A percentile compares a stretch with the other conserved stretches of the same genome.
phyloP scores from a whole-genome alignment of 148 eudicot genomes.

The Diospyros kaki region DNA sequence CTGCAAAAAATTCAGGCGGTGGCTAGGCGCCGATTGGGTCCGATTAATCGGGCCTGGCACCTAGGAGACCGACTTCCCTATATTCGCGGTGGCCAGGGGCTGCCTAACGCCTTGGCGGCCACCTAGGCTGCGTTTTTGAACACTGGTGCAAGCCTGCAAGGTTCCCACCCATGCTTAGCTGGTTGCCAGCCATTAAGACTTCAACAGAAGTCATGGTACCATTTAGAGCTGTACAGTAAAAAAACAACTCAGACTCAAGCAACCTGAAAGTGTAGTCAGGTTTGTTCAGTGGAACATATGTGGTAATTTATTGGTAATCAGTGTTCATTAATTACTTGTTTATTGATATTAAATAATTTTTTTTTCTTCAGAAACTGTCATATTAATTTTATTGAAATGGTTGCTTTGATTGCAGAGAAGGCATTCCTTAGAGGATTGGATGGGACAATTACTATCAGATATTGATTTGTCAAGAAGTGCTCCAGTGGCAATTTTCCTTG shows the following conservation, averaged over 20 bases:
- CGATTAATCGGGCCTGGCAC: too few species aligned
- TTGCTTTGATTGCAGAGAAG: constrained; percentile 61
- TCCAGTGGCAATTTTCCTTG: constrained; percentile 80
- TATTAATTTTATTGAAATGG: constrained; percentile 13
- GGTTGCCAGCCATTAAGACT: too few species aligned
- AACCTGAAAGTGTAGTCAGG: not conserved
- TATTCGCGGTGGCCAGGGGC: too few species aligned
- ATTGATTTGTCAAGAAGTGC: constrained; percentile 82
- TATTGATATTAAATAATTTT: not conserved
- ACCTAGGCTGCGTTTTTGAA: too few species aligned
- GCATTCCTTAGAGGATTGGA: constrained; percentile 76
- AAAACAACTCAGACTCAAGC: not conserved
- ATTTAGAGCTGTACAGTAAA: not conserved
- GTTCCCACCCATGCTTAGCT: too few species aligned
- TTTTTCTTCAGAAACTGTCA: not conserved
- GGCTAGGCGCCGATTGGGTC: too few species aligned
- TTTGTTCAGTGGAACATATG: not conserved
- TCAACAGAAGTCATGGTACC: too few species aligned
- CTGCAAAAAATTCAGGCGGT: too few species aligned
- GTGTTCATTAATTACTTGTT: not conserved
- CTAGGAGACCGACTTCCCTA: too few species aligned
- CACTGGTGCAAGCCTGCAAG: too few species aligned
- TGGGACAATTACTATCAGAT: constrained; percentile 69
- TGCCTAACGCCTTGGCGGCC: too few species aligned
- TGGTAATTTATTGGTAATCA: not conserved